Evolutionary conservation across 1,139 yeast species (phyloP).

Genomic region (Blastobotrys arbuscula): DNA sequence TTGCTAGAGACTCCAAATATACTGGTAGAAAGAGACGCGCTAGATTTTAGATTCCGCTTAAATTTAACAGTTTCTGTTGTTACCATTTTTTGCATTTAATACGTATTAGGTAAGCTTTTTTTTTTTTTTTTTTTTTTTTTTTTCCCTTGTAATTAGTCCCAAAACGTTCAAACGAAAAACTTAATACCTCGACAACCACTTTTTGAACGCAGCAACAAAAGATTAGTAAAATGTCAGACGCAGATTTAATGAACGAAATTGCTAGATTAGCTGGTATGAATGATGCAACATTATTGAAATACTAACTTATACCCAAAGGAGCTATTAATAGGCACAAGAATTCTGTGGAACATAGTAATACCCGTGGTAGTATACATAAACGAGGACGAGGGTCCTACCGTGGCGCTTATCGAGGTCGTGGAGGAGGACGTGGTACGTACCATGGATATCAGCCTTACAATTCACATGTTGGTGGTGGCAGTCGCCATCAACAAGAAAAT

Average conservation of each 20-base stretch:
- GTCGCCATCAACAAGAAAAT: background rate
- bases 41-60: constrained; percentile 50
- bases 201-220: background rate
- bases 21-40: constrained; percentile 93
- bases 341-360: constrained; percentile 3
- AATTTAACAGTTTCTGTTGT: background rate
- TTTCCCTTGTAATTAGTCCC: background rate
- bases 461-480: too few relatives aligned
- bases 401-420: constrained; percentile 15
- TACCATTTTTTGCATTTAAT: background rate
- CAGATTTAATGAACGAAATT: constrained; percentile 27
- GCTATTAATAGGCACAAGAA: constrained; percentile 32
- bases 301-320: constrained; percentile 17
- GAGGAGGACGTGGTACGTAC: constrained; percentile 17
- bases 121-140: background rate
- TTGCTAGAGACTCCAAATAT: constrained; percentile 85
- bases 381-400: constrained; percentile 5
- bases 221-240: constrained; percentile 29
- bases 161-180: background rate
- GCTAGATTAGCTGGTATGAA: constrained; percentile 29
- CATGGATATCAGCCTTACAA: background rate
- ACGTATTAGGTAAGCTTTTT: background rate
- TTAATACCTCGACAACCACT: background rate
- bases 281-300: background rate
- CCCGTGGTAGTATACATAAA: constrained; percentile 3